Conservation (phyloP, 148 eudicot species). For the Diospyros lotus region DNA sequence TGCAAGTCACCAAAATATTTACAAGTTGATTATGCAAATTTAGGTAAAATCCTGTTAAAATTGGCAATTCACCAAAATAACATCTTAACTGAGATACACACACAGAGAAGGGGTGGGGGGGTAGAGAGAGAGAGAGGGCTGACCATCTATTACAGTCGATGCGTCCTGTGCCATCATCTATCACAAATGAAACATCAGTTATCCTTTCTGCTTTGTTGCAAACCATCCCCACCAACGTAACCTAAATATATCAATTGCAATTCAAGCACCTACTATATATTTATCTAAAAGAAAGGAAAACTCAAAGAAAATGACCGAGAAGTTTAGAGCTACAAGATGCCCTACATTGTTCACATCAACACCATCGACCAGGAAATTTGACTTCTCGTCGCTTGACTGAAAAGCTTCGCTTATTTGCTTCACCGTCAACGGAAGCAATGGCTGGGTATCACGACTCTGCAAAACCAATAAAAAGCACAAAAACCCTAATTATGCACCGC, state of each 20-base stretch:
- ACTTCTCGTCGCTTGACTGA: slow-evolving; percentile 40
- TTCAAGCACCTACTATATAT: neutral
- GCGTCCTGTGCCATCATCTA: slow-evolving; percentile 91
- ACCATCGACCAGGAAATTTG: slow-evolving; percentile 55
- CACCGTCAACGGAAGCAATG: slow-evolving; percentile 69
- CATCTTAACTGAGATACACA: neutral
- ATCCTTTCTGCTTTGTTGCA: slow-evolving; percentile 59
- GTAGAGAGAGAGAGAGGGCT: slow-evolving; percentile 4
- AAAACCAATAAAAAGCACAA: slow-evolving; percentile 9
- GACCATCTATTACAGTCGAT: slow-evolving; percentile 85
- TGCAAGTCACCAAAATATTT: slow-evolving; percentile 17
- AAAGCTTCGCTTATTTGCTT: slow-evolving; percentile 74
- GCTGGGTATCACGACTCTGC: slow-evolving; percentile 73
- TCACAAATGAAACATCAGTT: slow-evolving; percentile 63
- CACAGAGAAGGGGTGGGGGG: slow-evolving; percentile 2
- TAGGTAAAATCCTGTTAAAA: neutral
- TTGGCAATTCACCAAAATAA: neutral
- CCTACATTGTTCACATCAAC: slow-evolving; percentile 71
- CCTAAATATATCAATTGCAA: slow-evolving; percentile 38
- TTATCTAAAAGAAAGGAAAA: neutral
- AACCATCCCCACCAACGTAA: slow-evolving; percentile 75
- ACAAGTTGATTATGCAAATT: slow-evolving; percentile 6
- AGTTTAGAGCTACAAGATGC: neutral
- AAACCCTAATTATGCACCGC: neutral
- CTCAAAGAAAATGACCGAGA: neutral